Conservation (phyloP, 345 rosid genomes). For the Heritiera littoralis region DNA sequence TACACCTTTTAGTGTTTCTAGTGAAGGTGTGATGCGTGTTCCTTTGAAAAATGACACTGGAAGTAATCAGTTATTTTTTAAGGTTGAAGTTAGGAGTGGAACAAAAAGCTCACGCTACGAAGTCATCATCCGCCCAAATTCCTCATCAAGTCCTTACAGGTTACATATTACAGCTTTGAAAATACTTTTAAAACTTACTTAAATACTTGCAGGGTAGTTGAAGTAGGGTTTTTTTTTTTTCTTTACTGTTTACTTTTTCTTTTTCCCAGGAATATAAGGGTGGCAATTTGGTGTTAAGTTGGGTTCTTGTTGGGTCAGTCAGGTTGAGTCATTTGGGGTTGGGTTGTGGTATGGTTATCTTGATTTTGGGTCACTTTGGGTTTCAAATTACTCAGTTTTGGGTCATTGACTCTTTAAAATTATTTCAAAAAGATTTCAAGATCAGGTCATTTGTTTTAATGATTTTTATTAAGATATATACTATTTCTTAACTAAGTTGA, state of each 20-base stretch:
- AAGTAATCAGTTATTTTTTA: constrained; percentile 52
- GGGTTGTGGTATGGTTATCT: not conserved
- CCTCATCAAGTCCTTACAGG: constrained; percentile 93
- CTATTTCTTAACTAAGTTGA: not conserved
- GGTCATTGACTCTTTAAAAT: not conserved
- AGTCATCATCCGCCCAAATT: constrained; percentile 85
- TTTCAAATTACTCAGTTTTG: not conserved
- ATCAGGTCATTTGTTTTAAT: not conserved
- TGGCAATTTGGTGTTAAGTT: not conserved
- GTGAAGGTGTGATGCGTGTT: constrained; percentile 80
- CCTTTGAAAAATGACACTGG: constrained; percentile 58
- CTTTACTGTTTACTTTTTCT: not conserved
- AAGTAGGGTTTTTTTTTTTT: not conserved
- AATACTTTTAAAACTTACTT: not conserved
- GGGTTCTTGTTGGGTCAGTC: not conserved
- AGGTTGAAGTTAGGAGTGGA: constrained; percentile 89
- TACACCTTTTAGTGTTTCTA: constrained; percentile 71
- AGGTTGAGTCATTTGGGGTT: not conserved
- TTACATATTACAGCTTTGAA: constrained; percentile 22
- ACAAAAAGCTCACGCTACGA: constrained; percentile 84
- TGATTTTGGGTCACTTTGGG: not conserved
- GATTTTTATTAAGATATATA: not conserved
- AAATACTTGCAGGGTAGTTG: not conserved
- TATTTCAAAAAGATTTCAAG: not conserved
- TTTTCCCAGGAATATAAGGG: not conserved